phyloP scores from a whole-genome alignment of 2,329 filamentous ascomycete species.

The Phyllosticta citriasiana region DNA sequence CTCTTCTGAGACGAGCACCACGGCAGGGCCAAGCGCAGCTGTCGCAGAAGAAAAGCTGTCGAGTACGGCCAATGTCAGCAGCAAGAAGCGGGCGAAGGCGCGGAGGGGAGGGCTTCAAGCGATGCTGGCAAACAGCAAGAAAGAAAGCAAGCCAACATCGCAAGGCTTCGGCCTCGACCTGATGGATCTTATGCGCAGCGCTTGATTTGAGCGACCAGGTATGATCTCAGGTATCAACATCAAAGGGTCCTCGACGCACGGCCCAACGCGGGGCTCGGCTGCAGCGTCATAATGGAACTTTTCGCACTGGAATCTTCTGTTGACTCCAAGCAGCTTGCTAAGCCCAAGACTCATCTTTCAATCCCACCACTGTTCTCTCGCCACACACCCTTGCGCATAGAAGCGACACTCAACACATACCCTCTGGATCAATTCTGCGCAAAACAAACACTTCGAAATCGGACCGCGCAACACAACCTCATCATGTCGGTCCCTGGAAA shows the following conservation, averaged over 20 bases:
- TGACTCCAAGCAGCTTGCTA: neutral
- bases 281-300: neutral
- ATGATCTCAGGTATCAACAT: too few species aligned
- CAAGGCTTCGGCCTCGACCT: constrained; percentile 35
- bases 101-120: constrained; percentile 46
- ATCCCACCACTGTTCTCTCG: neutral
- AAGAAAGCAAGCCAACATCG: constrained; percentile 19
- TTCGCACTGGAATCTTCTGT: neutral
- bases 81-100: constrained; percentile 46
- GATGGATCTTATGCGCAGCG: constrained; percentile 43
- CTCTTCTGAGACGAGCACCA: neutral
- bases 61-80: constrained; percentile 34
- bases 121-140: constrained; percentile 38
- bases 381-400: neutral
- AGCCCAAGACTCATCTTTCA: neutral
- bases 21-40: neutral
- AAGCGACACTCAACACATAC: neutral
- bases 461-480: neutral
- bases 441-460: neutral
- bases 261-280: neutral
- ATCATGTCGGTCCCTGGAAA: constrained; percentile 24
- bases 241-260: neutral
- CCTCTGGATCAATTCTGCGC: neutral
- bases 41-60: neutral
- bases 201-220: neutral